Percentiles rank a stretch among this genome's conserved stretches.
Conservation (phyloP, 2,329 filamentous ascomycete genomes). For the Pestalotiopsis sp. region DNA sequence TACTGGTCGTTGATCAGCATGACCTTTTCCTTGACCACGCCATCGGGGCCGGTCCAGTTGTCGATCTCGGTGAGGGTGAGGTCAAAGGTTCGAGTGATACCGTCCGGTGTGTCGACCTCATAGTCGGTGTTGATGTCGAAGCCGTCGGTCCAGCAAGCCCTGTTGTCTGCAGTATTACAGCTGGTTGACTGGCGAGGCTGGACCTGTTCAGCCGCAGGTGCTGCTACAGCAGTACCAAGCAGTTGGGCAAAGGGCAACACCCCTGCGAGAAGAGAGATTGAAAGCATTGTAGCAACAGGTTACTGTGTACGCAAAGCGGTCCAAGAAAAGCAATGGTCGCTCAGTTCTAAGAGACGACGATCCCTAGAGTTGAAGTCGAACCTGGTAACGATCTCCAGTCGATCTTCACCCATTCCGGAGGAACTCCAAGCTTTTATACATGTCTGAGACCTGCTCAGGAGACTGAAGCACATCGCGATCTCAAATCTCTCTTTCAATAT, state of each 20-base stretch:
- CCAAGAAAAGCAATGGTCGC: background rate
- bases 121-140: conserved; percentile 34
- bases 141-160: conserved; percentile 33
- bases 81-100: conserved; percentile 25
- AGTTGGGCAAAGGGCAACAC: background rate
- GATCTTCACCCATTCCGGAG: background rate
- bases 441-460: background rate
- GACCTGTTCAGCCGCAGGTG: conserved; percentile 2
- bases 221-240: background rate
- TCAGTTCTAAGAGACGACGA: background rate
- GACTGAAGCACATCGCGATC: background rate
- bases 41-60: conserved; percentile 24
- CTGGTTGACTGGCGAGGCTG: conserved; percentile 1
- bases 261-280: background rate
- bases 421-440: background rate
- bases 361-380: background rate
- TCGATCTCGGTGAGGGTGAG: conserved; percentile 28
- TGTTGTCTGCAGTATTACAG: conserved; percentile 28
- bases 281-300: background rate
- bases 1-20: conserved; percentile 37
- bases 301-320: no score
- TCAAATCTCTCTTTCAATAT: background rate
- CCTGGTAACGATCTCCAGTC: background rate
- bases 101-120: conserved; percentile 26
- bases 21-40: conserved; percentile 22